A percentile compares a stretch with the other conserved stretches of the same genome.
Evolutionary conservation across 2,329 filamentous ascomycete genomes (phyloP).

Genomic region (Botrytis pseudocinerea): DNA sequence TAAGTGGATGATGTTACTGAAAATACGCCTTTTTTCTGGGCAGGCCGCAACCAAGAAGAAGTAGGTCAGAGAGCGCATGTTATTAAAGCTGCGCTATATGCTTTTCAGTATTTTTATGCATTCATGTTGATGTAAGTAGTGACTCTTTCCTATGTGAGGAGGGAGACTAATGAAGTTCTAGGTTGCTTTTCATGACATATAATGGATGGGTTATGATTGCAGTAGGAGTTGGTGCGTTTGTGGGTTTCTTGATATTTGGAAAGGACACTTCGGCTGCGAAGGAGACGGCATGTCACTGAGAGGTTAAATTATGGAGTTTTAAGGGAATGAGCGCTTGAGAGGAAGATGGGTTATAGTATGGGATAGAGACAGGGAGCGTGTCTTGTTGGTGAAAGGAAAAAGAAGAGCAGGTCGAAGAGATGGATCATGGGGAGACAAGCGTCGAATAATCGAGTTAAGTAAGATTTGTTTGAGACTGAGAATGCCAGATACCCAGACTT

Average conservation of each 20-base stretch:
- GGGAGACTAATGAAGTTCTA: constrained; percentile 43
- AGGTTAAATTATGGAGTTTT: not conserved
- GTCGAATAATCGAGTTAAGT: constrained; percentile 50
- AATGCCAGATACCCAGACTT: not conserved
- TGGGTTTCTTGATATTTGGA: constrained; percentile 84
- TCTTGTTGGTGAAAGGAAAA: constrained; percentile 59
- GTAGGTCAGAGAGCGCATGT: constrained; percentile 70
- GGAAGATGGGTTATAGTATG: constrained; percentile 65
- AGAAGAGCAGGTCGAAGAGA: constrained; percentile 59
- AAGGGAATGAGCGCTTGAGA: constrained; percentile 42
- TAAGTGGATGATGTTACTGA: constrained; percentile 52
- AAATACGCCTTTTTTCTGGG: constrained; percentile 61
- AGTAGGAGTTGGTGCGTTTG: constrained; percentile 82
- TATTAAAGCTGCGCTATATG: constrained; percentile 82
- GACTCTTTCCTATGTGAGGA: not conserved
- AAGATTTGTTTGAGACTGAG: not conserved
- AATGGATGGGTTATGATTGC: constrained; percentile 97
- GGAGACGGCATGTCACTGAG: constrained; percentile 84
- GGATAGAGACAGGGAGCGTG: constrained; percentile 56
- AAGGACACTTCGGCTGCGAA: constrained; percentile 70
- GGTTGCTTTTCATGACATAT: constrained; percentile 99
- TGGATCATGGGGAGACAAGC: constrained; percentile 57
- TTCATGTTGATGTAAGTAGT: constrained; percentile 96
- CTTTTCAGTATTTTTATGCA: constrained; percentile 93
- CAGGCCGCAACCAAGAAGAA: constrained; percentile 69